Conservation (phyloP, 176 grass and related monocot species). For the Alopecurus myosuroides region DNA sequence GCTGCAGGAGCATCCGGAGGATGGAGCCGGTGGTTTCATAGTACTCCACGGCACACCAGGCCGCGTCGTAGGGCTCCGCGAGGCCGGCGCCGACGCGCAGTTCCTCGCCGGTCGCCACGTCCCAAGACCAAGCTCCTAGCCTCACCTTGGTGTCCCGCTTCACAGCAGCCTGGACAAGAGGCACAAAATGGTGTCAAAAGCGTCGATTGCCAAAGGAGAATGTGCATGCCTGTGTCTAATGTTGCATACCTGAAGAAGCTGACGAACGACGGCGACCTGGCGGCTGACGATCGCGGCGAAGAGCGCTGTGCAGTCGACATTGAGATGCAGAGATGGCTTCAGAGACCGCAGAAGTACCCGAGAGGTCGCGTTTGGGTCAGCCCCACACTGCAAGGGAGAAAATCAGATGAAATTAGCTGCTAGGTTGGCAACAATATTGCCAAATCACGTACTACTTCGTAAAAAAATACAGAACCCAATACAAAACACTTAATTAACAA, state of each 20-base stretch:
- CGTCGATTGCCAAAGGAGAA: neutral
- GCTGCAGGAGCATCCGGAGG: slow-evolving; percentile 67
- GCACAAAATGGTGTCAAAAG: neutral
- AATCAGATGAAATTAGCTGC: neutral
- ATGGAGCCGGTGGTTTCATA: slow-evolving; percentile 72
- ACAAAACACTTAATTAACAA: no score
- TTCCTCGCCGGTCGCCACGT: slow-evolving; percentile 76
- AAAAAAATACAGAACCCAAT: no score
- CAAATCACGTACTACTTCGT: no score
- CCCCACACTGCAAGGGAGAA: slow-evolving; percentile 53
- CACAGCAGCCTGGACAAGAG: slow-evolving; percentile 47
- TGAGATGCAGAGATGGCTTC: slow-evolving; percentile 79
- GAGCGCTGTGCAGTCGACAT: slow-evolving; percentile 83
- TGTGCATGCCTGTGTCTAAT: neutral
- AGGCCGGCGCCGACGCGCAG: slow-evolving; percentile 91
- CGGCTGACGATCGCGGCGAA: slow-evolving; percentile 89
- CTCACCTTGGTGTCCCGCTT: slow-evolving; percentile 71
- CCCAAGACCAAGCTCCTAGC: slow-evolving; percentile 94
- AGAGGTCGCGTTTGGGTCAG: slow-evolving; percentile 64
- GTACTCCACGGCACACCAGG: slow-evolving; percentile 96
- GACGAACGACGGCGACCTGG: slow-evolving; percentile 61
- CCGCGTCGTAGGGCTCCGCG: slow-evolving; percentile 63
- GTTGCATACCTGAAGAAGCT: slow-evolving; percentile 61
- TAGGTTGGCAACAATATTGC: neutral
- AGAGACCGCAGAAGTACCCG: slow-evolving; percentile 82